These are phyloP conservation scores for Wakefieldia striispora DNA, from an alignment of 768 basidiomycete genomes.

Conservation along the genomic window DNA sequence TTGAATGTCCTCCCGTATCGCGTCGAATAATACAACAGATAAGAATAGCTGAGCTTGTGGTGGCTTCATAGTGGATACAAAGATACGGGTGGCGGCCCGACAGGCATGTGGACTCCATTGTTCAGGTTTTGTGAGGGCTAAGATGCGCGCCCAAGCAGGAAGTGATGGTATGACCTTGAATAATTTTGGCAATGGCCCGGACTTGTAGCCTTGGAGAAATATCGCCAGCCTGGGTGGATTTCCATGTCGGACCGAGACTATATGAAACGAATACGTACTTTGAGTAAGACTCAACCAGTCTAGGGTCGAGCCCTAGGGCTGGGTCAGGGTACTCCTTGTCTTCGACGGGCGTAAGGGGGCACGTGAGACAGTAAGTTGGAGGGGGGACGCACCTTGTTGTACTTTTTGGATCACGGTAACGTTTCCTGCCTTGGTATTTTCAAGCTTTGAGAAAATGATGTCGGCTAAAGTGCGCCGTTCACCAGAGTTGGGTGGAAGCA, in stretches of 20 bases:
- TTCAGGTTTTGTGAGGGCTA: conserved; percentile 89
- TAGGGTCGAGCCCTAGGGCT: conserved; percentile 84
- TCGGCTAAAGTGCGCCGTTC: conserved; percentile 90
- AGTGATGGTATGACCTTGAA: conserved; percentile 98
- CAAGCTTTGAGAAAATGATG: conserved; percentile 93
- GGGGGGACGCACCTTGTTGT: conserved; percentile 45
- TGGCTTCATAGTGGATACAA: conserved; percentile 96
- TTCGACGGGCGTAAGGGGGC: conserved; percentile 21
- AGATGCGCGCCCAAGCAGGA: conserved; percentile 92
- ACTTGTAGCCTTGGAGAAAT: conserved; percentile 85
- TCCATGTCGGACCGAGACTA: neutral
- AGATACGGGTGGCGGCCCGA: conserved; percentile 89
- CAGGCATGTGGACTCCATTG: conserved; percentile 96
- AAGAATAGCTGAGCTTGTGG: conserved; percentile 90
- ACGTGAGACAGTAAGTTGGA: neutral
- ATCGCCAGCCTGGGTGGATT: conserved; percentile 65
- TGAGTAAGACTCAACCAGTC: conserved; percentile 88
- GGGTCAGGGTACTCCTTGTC: conserved; percentile 67
- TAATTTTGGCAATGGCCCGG: conserved; percentile 91
- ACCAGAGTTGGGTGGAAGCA: conserved; percentile 71
- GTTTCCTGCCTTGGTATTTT: conserved; percentile 55
- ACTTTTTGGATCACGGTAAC: conserved; percentile 59
- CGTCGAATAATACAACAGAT: conserved; percentile 87
- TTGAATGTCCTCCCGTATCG: conserved; percentile 84
- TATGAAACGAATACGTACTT: conserved; percentile 60